These are phyloP conservation scores for Chloris gayana DNA, from an alignment of 176 grass and related monocot species.

Conservation along the genomic window DNA sequence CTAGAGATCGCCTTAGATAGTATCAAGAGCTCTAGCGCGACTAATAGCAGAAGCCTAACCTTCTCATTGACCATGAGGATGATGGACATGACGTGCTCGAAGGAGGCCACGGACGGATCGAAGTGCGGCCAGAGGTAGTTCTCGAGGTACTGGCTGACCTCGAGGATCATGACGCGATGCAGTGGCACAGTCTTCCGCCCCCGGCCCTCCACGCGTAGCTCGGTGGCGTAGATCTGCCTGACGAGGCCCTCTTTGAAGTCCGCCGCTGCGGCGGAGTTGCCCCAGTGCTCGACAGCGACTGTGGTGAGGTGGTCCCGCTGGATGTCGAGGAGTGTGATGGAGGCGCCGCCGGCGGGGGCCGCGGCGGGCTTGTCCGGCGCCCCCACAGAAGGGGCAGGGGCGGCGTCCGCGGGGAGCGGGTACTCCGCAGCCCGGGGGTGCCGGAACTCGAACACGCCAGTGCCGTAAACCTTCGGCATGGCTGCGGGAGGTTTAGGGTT, in stretches of 20 bases:
- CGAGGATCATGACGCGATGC: constrained; percentile 97
- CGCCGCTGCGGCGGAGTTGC: constrained; percentile 23
- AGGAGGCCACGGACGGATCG: constrained; percentile 56
- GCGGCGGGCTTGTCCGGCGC: constrained; percentile 46
- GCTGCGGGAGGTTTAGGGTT: constrained; percentile 22
- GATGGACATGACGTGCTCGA: constrained; percentile 96
- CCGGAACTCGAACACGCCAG: constrained; percentile 91
- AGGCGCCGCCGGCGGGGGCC: constrained; percentile 39
- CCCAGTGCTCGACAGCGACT: constrained; percentile 73
- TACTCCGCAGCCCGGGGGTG: constrained; percentile 91
- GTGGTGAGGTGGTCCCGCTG: constrained; percentile 87
- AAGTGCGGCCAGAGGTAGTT: constrained; percentile 99
- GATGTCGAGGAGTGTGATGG: constrained; percentile 89
- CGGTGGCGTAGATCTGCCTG: constrained; percentile 72
- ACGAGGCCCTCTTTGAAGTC: constrained; percentile 80
- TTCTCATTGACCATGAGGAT: constrained; percentile 99
- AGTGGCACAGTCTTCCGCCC: constrained; percentile 83
- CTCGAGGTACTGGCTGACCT: constrained; percentile 99
- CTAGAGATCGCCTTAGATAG: constrained; percentile 28
- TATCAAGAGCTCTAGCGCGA: constrained; percentile 6
- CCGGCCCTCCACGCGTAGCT: constrained; percentile 62
- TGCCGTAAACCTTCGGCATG: constrained; percentile 98
- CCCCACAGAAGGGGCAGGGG: neutral
- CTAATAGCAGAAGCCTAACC: constrained; percentile 36
- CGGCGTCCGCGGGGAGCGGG: constrained; percentile 42